These are phyloP conservation scores for Oldenlandia corymbosa DNA, from an alignment of 257 asterid species.

Conservation along the genomic window DNA sequence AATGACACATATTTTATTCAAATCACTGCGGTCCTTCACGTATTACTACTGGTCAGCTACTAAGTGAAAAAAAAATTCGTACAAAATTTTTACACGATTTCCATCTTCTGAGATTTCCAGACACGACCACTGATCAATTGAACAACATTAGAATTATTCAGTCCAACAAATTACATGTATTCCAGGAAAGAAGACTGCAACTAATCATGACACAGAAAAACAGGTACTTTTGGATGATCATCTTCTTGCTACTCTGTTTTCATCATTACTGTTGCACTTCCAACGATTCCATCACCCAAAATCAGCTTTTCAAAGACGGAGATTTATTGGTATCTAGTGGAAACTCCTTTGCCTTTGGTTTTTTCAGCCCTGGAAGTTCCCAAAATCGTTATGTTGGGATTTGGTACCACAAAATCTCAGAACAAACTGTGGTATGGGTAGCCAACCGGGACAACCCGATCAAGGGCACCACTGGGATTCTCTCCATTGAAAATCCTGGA, in stretches of 20 bases:
- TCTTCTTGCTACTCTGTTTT: constrained; percentile 9
- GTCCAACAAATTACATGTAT: too few species aligned
- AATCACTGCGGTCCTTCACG: too few species aligned
- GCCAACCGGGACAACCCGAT: constrained; percentile 31
- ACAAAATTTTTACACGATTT: too few species aligned
- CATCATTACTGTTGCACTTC: constrained; percentile 13
- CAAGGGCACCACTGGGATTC: constrained; percentile 18
- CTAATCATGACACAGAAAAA: constrained; percentile 13
- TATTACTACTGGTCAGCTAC: too few species aligned
- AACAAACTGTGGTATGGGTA: constrained; percentile 37
- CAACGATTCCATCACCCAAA: constrained; percentile 21
- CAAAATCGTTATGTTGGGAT: constrained; percentile 25
- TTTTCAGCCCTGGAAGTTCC: constrained; percentile 33
- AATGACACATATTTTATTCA: too few species aligned
- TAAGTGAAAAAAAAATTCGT: too few species aligned
- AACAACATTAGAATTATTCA: too few species aligned
- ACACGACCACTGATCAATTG: too few species aligned
- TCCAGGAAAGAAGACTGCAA: too few species aligned
- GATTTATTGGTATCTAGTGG: constrained; percentile 16
- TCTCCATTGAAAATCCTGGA: constrained; percentile 28
- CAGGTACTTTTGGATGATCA: not conserved
- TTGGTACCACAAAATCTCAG: constrained; percentile 31
- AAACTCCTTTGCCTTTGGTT: constrained; percentile 26
- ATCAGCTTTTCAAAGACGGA: constrained; percentile 26
- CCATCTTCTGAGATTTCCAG: too few species aligned